These are phyloP conservation scores for Pestalotiopsis fici DNA, from an alignment of 2,329 filamentous ascomycete genomes.

Conservation along the genomic window DNA sequence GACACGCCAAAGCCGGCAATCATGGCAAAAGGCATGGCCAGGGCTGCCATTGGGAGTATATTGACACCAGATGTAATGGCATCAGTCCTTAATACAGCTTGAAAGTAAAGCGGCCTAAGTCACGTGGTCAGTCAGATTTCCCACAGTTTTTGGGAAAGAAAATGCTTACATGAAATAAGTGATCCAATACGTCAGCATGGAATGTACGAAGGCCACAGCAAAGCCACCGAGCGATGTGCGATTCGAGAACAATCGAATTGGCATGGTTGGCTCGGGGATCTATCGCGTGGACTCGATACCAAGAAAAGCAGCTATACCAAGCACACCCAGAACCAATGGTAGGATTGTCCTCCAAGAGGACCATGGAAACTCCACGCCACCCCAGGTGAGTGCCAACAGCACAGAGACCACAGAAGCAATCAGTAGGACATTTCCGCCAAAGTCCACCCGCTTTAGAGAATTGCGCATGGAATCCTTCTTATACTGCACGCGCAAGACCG, in stretches of 20 bases:
- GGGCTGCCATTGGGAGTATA: conserved; percentile 17
- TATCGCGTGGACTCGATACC: background rate
- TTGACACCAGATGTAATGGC: conserved; percentile 30
- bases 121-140: no score
- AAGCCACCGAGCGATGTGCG: conserved; percentile 33
- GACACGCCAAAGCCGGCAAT: background rate
- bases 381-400: conserved; percentile 33
- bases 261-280: conserved; percentile 33
- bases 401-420: conserved; percentile 31
- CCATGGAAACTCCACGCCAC: conserved; percentile 15
- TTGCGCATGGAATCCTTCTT: background rate
- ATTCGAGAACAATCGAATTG: conserved; percentile 41
- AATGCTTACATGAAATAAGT: conserved; percentile 34
- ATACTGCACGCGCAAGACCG: conserved; percentile 27
- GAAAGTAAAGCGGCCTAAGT: conserved; percentile 41
- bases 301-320: background rate
- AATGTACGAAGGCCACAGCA: conserved; percentile 33
- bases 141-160: no score
- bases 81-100: conserved; percentile 33
- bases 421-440: conserved; percentile 34
- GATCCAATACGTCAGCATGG: conserved; percentile 33
- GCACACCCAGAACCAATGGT: conserved; percentile 10
- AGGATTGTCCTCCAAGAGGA: conserved; percentile 14
- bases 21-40: background rate
- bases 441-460: conserved; percentile 30